phyloP scores from a whole-genome alignment of 495 filamentous ascomycete genomes.

The Podospora comata region DNA sequence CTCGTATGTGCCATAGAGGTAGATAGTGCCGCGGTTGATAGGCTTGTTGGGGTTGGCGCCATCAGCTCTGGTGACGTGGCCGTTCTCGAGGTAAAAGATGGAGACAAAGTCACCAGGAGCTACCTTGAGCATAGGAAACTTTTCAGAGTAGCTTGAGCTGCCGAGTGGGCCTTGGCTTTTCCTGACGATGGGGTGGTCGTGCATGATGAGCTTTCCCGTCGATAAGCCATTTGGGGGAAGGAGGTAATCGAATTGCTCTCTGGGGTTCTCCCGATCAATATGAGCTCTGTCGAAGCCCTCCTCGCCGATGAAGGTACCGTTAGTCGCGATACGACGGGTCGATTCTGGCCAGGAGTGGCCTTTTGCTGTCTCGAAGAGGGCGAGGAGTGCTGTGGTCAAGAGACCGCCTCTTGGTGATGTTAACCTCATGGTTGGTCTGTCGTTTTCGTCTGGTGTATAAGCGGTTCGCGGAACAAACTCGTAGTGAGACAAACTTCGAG shows the following conservation, averaged over 20 bases:
- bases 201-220: constrained; percentile 22
- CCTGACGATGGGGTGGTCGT: constrained; percentile 43
- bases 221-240: constrained; percentile 47
- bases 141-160: constrained; percentile 50
- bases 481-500: background rate
- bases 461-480: background rate
- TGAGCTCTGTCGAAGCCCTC: constrained; percentile 67
- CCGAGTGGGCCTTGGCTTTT: constrained; percentile 35
- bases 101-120: constrained; percentile 66
- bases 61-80: constrained; percentile 70
- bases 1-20: constrained; percentile 75
- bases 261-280: constrained; percentile 44
- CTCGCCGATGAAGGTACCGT: constrained; percentile 68
- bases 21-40: constrained; percentile 67
- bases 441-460: background rate
- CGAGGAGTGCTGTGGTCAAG: constrained; percentile 31
- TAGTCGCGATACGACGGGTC: constrained; percentile 62
- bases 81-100: constrained; percentile 78
- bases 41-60: constrained; percentile 57
- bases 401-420: constrained; percentile 8
- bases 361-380: constrained; percentile 37
- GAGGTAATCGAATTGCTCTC: constrained; percentile 48
- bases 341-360: constrained; percentile 82
- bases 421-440: constrained; percentile 12
- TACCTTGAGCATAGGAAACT: constrained; percentile 62